Evolutionary conservation across 345 rosid genomes (phyloP).

Genomic region (Lumnitzera racemosa): DNA sequence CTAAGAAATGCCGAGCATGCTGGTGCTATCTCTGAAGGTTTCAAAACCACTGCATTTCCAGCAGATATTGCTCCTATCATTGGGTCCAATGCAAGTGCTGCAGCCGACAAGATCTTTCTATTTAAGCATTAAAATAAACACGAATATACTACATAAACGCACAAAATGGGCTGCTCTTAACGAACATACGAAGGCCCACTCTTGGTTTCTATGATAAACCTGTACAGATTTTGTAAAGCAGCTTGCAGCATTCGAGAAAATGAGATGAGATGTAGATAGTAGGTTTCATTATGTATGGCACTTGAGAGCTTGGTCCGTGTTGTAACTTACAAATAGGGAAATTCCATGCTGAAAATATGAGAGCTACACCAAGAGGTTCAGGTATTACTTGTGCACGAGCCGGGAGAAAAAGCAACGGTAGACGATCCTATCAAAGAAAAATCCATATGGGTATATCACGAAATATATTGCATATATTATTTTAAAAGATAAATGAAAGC

Average conservation of each 20-base stretch:
- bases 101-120: slow-evolving; percentile 9
- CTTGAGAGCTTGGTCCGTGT: neutral
- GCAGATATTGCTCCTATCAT: slow-evolving; percentile 85
- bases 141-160: neutral
- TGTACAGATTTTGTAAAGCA: too few species aligned
- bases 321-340: slow-evolving; percentile 67
- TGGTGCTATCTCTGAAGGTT: slow-evolving; percentile 72
- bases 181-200: too few species aligned
- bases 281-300: neutral
- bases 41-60: slow-evolving; percentile 71
- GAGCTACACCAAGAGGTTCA: slow-evolving; percentile 79
- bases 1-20: slow-evolving; percentile 50
- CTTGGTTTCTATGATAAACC: too few species aligned
- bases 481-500: too few species aligned
- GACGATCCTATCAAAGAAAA: slow-evolving; percentile 23
- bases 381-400: slow-evolving; percentile 51
- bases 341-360: slow-evolving; percentile 72
- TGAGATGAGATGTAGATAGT: too few species aligned
- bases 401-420: slow-evolving; percentile 61
- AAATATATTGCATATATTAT: too few species aligned
- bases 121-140: neutral
- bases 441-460: neutral
- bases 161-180: neutral
- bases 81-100: slow-evolving; percentile 76
- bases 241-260: too few species aligned